Base-by-base conservation (phyloP, 2,329 filamentous ascomycete genomes). In the Colletotrichum ledebouriae region DNA sequence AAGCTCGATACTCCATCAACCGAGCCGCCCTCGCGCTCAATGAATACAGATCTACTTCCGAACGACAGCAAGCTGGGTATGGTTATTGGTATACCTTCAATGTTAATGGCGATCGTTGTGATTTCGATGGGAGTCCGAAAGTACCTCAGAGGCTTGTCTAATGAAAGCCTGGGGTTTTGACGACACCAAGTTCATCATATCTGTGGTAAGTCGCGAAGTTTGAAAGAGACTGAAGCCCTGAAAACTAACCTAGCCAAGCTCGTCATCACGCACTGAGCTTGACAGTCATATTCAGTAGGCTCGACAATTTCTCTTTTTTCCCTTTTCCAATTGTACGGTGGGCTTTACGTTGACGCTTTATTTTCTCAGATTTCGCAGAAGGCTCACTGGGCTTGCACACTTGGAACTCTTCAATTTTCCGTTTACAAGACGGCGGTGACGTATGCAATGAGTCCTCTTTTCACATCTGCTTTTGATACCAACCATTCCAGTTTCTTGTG, bases 101-200 rank as follows among this genome's bases (percentile, higher is more conserved):
- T 42, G 29, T 39, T 62, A 15, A 44, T 68, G 2, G 42, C 10
- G 1, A 20, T 68, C 2, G 15, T 15, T 4, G 10, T 34, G 4
- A 3, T 42, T 6, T 63, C 56, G 11, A 37, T 70, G 34, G 42
- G 7, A 2, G 4, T 70, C 1, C 49, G 64, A 4, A 6, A 72
- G 6, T 76, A 72, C 44, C 72, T 72, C 37, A 65, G 76, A 29
- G 69, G 70, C 3, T 69, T 69, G 73, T 13, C 46, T 75, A 11
- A 62, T 76, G 34, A 67, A 72, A 25, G 71, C 71, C 42, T 69
- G 76, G 50, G 74, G 74, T 1, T 46, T 70, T 2, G 75, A 77
- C 29, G 76, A 76, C 49, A 71, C 57, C 13, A n/a, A 29, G 17
- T 57, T 25, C 15, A 44, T 57, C 0, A 2, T 42, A 4, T 57